Base-by-base conservation (phyloP, 345 rosid genomes). In the Linum tenue region DNA sequence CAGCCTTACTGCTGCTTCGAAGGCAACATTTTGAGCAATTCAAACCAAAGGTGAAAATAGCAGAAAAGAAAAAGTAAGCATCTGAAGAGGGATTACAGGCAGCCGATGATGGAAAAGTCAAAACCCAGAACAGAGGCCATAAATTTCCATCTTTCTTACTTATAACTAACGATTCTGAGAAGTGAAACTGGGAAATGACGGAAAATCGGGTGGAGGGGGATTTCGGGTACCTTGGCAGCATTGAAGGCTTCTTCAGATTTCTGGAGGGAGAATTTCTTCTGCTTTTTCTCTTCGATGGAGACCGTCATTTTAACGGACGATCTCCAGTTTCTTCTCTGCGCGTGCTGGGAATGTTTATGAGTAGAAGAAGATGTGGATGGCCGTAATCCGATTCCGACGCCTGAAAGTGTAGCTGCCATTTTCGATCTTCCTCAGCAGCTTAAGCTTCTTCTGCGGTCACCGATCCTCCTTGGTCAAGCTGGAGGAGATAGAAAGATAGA, bases 231-330 rank as follows among this genome's bases (percentile, higher is more conserved):
- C 94, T 90, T 88, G 62, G 96, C 97, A 48, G 70, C 81, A 63
- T 64, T 79, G 79, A 90, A 88, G 72, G 95, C 97, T 81, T 90
- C 92, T 48, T 88, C 91, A 7, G 97, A 94, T 70, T 94, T 94
- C 60, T 86, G 73, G 64, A 94, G 77, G 14, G 72, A 63, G 71
- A 63, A 71, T 11, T 62, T 61, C 72, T 75, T 67, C 15, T 6
- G 9, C 67, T 59, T 67, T 59, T 75, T 68, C 64, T 75, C 67
- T 17, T 67, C 75, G 7, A 64, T 65, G 36, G 99, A 90, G 65
- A 84, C 80, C 11, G 75, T 66, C 75, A 68, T 72, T 48, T 48
- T 48, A 3, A 48, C 53, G 14, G 53, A 48, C 14, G 53, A 48
- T 9, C 53, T 7, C 14, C 3, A 12, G 53, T 9, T 48, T 48